Conservation (phyloP, 108 stramenopile species). For the Nitzschia sp. region DNA sequence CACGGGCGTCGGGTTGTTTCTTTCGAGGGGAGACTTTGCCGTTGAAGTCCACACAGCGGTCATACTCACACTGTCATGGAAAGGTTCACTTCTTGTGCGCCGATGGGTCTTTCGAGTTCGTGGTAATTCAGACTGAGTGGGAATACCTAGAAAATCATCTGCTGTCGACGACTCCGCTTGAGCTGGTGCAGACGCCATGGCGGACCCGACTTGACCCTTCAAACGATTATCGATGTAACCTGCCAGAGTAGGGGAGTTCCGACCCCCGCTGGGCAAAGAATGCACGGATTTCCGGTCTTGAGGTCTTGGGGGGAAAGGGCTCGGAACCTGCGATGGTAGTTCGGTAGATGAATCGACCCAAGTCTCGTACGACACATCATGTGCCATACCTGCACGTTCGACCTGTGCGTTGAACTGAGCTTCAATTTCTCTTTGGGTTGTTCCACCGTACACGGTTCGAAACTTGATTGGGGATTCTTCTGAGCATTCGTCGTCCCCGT, state of each 20-base stretch:
- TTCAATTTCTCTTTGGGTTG: conserved; percentile 39
- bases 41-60: not conserved
- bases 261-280: too few species aligned
- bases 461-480: not conserved
- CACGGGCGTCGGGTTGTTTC: not conserved
- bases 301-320: conserved; percentile 15
- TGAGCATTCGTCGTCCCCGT: conserved; percentile 9
- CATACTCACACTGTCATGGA: not conserved
- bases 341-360: not conserved
- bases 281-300: not conserved
- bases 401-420: conserved; percentile 24
- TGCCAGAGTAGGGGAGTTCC: too few species aligned
- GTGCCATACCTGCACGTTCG: too few species aligned
- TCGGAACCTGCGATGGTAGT: not conserved
- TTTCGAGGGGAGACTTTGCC: not conserved
- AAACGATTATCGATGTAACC: too few species aligned
- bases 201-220: too few species aligned
- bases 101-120: conserved; percentile 29
- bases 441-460: not conserved
- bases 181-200: too few species aligned
- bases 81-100: conserved; percentile 42
- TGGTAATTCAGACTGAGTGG: not conserved
- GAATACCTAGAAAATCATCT: not conserved
- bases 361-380: too few species aligned
- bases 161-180: too few species aligned